Evolutionary conservation across 2,329 filamentous ascomycete species (phyloP), one percentile per base, ranked within the genome.

Genomic region (Hymenoscyphus scutula): DNA sequence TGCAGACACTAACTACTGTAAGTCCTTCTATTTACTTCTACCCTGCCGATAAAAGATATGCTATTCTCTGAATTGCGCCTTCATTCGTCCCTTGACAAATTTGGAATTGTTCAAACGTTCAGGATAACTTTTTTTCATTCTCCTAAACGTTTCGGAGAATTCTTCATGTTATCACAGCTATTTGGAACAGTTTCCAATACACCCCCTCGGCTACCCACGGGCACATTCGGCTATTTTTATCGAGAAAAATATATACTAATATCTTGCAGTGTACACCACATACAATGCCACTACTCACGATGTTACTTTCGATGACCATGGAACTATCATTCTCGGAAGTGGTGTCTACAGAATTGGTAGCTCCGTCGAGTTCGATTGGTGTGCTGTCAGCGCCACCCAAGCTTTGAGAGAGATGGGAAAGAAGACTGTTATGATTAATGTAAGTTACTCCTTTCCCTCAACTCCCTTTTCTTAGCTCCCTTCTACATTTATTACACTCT

Each of bases 281-380:
- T 99, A 99, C 82, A 98, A 99, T 74, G 95, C 93, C 62, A 90
- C 90, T 17, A 89, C 90, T 17, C 94, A 98, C 79, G 95, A 98
- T 77, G 90, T 98, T 56, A 89, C 86, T 15, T 98, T 99, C 69
- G 89, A 97, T 69, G 94, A 98, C 75, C 90, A 96, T 70, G 93
- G 94, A 66, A 90, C 88, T 54, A 80, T 99, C 61, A 89, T 98
- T 63, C 86, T 99, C 15, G 95, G 95, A 64, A 94, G 89, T 74
- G 95, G 95, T 78, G 95, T 98, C 25, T 99, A 99, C 84, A 88
- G 95, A 75, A 99, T 98, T 75, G 95, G 95, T 73, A 94, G 89
- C 79, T 97, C 93, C 6, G 95, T 99, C 59, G 95, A 99, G 78
- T 99, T 99, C 75, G 94, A 99, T 78, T 98, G 94, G 94, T 98